phyloP scores from a whole-genome alignment of 1,284 basidiomycete genomes.

The Trametes pubescens region DNA sequence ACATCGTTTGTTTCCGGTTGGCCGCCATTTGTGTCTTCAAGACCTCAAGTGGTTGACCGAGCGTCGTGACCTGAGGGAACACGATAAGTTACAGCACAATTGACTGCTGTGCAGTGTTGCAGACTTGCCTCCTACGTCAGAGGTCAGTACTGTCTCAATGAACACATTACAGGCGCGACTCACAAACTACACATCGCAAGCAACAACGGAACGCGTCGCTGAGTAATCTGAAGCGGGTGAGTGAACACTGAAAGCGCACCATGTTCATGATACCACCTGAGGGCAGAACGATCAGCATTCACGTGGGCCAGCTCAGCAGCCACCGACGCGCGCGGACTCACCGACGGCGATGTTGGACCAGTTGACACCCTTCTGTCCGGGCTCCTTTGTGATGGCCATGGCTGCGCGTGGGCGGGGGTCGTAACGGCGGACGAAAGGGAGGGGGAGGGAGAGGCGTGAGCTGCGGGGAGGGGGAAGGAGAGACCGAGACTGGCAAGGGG shows the following conservation, averaged over 20 bases:
- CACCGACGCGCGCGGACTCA: constrained; percentile 49
- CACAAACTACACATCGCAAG: constrained; percentile 58
- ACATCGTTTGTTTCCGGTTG: constrained; percentile 91
- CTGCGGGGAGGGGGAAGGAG: constrained; percentile 33
- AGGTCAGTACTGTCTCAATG: constrained; percentile 23
- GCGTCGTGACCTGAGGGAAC: constrained; percentile 84
- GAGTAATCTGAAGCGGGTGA: constrained; percentile 10
- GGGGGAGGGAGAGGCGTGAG: constrained; percentile 27
- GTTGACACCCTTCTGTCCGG: constrained; percentile 93
- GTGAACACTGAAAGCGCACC: constrained; percentile 54
- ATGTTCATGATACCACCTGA: constrained; percentile 96
- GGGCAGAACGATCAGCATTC: constrained; percentile 28
- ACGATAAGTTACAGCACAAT: neutral
- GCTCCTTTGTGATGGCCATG: constrained; percentile 84
- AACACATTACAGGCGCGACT: constrained; percentile 41
- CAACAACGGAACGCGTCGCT: constrained; percentile 29
- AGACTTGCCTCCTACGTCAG: constrained; percentile 54
- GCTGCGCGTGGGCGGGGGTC: constrained; percentile 32
- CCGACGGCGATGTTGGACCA: constrained; percentile 99
- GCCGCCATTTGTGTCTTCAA: constrained; percentile 99
- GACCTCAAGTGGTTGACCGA: constrained; percentile 98
- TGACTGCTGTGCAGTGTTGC: neutral
- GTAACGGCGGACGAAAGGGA: constrained; percentile 11
- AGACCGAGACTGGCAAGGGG: constrained; percentile 34
- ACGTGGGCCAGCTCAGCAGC: constrained; percentile 30